Base-by-base conservation (phyloP, 2,329 filamentous ascomycete genomes). In the Cryphonectria naterciae region DNA sequence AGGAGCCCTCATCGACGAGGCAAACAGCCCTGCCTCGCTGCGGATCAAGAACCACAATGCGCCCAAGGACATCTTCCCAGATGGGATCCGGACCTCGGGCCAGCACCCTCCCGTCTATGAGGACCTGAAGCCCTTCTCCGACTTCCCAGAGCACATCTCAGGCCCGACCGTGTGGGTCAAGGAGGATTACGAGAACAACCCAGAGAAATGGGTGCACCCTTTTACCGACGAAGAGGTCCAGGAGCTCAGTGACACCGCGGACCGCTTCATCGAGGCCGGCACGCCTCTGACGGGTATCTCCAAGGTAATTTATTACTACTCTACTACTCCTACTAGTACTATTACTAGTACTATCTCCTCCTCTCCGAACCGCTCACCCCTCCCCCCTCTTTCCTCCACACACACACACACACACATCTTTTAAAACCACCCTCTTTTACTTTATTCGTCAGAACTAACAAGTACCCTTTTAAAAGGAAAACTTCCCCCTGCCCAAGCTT, bases 131-230 rank as follows among this genome's bases (percentile, higher is more conserved):
- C 87, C 91, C 0, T 95, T 93, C 79, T 84, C 86, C 0, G 85
- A 86, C 22, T 95, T 95, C 76, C 93, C 93, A 60, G 87, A 88
- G 71, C 81, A 91, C 72, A 93, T 95, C 78, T 85, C 85, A 0
- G 92, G 92, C 15, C 87, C 88, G 0, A 95, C 92, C 0, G 88
- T 93, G 41, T 96, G 93, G 93, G 85, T 86, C 68, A 85, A 87
- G 6, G 86, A 89, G 41, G 90, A 93, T 43, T 93, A 90, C 76
- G 83, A 82, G 68, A 79, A 86, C 74, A 83, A 86, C 75, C 89
- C 91, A 0, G 89, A 92, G 75, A 86, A 86, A 79, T 95, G 93
- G 93, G 90, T 90, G 6, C 92, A 94, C 80, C 82, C 82, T 10
- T 93, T 95, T 78, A 90, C 86, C 0, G 80, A 84, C 0, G 85